Evolutionary conservation across 1,139 yeast species (phyloP).

Genomic region (Kazachstania sp.): DNA sequence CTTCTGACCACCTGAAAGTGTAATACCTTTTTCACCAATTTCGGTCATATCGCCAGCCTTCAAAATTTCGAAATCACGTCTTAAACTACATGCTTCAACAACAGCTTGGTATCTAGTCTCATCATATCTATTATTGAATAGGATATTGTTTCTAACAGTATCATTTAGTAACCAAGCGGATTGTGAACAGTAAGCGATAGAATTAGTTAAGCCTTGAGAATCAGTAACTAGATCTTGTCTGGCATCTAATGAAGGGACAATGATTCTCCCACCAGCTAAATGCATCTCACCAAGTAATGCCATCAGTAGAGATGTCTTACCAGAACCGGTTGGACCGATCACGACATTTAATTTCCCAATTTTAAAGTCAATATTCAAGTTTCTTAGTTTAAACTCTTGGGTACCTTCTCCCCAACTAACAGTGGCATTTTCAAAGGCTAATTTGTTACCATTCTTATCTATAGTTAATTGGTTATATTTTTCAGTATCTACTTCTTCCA

Average conservation of each 20-base stretch:
- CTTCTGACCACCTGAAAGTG: conserved; percentile 95
- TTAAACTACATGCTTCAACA: conserved; percentile 75
- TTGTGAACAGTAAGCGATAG: conserved; percentile 93
- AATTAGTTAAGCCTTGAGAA: conserved; percentile 77
- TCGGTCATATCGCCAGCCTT: conserved; percentile 80
- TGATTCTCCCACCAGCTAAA: conserved; percentile 58
- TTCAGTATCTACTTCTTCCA: conserved; percentile 69
- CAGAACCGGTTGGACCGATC: conserved; percentile 91
- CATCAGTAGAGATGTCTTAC: conserved; percentile 82
- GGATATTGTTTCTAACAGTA: conserved; percentile 72
- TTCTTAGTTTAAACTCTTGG: conserved; percentile 65
- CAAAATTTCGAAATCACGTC: conserved; percentile 65
- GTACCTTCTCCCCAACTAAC: conserved; percentile 64
- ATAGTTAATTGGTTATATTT: conserved; percentile 67
- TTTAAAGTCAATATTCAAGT: conserved; percentile 58
- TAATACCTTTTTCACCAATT: conserved; percentile 93
- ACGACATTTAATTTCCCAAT: conserved; percentile 73
- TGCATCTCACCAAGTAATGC: conserved; percentile 96
- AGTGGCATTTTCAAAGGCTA: conserved; percentile 79
- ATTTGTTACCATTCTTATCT: conserved; percentile 35
- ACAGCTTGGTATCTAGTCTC: conserved; percentile 70
- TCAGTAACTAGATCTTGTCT: conserved; percentile 64
- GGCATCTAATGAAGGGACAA: conserved; percentile 68
- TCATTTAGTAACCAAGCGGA: conserved; percentile 93
- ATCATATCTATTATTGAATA: conserved; percentile 67